Evolutionary conservation across 495 filamentous ascomycete species (phyloP), one percentile per base, ranked within the genome.

Genomic region (Friedmanniomyces simplex): DNA sequence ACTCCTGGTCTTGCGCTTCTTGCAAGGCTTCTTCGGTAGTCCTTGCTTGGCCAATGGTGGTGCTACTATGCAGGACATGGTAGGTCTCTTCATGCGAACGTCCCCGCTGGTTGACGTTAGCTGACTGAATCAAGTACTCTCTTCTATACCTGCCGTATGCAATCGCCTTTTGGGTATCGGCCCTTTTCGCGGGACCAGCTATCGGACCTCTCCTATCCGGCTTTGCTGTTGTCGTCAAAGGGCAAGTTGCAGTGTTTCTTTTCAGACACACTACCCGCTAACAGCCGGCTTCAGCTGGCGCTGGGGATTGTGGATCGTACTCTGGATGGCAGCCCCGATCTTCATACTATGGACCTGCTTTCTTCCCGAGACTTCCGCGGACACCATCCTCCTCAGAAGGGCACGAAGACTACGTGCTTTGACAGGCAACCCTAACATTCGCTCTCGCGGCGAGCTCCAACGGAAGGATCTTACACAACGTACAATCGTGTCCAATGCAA

Each of bases 401-500:
- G 39, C 39, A 2, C 39, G 14, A 5, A 3, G 39, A 16, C 39
- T 43, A 2, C 39, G 39, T 13, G 5, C 4, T 5, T 13, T 43
- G 39, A 5, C 4, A 3, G 39, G 39, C 4, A 43, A 43, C 14
- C 4, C 14, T 3, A 3, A 16, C 14, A 2, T 43, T 16, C 13
- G 18, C 4, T 43, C 39, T 2, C 39, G 14, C 2, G 5, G 14
- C 13, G 39, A 43, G 39, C 4, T 43, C 39, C 4, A 43, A 3
- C 39, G 14, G 39, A 5, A 16, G 18, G 4, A 43, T 6, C 5
- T 43, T 3, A n/a, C 39, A 6, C 5, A 3, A 5, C 4, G 5
- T 12, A 46, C 36, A 24, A 60, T 82, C 8, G 46, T 77, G 55
- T 48, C 77, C 50, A 76, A 81, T 50, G 79, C 81, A 18, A 67